Evolutionary conservation across 164 flowering plant genomes (phyloP).

Genomic region (Amborella trichopoda): DNA sequence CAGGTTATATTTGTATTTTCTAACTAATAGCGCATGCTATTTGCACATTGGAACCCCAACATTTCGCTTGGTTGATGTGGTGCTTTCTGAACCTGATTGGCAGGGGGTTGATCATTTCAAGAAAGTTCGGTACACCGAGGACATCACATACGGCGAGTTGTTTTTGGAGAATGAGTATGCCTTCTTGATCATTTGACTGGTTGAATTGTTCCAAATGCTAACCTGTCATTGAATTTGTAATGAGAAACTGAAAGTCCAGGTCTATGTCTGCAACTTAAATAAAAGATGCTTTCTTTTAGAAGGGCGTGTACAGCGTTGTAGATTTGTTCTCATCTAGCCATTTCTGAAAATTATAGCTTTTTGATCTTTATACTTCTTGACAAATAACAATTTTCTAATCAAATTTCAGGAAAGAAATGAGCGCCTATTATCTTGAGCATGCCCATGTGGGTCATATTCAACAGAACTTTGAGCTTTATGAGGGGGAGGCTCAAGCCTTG

Average conservation of each 20-base stretch:
- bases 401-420: conserved; percentile 97
- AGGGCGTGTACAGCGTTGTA: too few relatives aligned
- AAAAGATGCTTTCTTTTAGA: too few relatives aligned
- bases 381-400: too few relatives aligned
- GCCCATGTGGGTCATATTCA: conserved; percentile 74
- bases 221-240: too few relatives aligned
- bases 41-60: background rate
- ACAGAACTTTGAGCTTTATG: conserved; percentile 75
- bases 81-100: conserved; percentile 4
- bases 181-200: conserved; percentile 3
- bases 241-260: too few relatives aligned
- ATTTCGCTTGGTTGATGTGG: conserved; percentile 2
- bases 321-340: too few relatives aligned
- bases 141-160: conserved; percentile 93
- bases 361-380: too few relatives aligned
- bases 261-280: too few relatives aligned
- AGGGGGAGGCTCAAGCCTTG: conserved; percentile 77
- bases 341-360: too few relatives aligned
- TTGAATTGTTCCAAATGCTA: too few relatives aligned
- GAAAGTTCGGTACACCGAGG: conserved; percentile 85
- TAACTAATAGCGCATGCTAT: too few relatives aligned
- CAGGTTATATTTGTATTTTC: conserved; percentile 40
- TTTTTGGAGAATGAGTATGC: conserved; percentile 90
- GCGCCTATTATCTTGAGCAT: conserved; percentile 84
- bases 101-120: conserved; percentile 99